Evolutionary conservation across 495 filamentous ascomycete species (phyloP).

Genomic region (Penicillium alfredii): DNA sequence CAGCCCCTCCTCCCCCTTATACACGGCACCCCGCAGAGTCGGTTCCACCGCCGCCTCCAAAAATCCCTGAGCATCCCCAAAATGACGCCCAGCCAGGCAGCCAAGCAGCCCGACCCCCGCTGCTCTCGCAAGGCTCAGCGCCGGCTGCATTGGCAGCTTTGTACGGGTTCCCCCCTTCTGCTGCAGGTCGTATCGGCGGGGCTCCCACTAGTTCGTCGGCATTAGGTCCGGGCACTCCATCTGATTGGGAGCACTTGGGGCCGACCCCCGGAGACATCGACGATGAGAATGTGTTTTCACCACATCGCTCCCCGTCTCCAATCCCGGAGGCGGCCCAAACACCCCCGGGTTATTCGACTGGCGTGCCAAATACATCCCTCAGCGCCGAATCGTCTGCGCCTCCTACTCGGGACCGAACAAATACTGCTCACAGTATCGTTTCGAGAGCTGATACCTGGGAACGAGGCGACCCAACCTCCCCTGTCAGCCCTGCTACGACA

Average conservation of each 20-base stretch:
- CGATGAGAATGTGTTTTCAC: slow-evolving; percentile 25
- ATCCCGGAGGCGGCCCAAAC: slow-evolving; percentile 8
- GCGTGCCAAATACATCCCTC: slow-evolving; percentile 2
- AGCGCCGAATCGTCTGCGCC: background rate
- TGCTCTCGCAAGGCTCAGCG: slow-evolving; percentile 15
- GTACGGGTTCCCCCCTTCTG: slow-evolving; percentile 10
- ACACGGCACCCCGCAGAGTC: slow-evolving; percentile 18
- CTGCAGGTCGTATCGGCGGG: slow-evolving; percentile 12
- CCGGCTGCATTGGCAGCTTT: slow-evolving; percentile 16
- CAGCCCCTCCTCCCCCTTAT: slow-evolving; percentile 19
- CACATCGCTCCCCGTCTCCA: slow-evolving; percentile 13
- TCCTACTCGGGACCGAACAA: slow-evolving; percentile 7
- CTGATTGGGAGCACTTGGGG: slow-evolving; percentile 56
- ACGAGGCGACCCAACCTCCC: slow-evolving; percentile 13
- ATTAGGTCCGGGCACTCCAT: slow-evolving; percentile 48
- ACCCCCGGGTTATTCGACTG: slow-evolving; percentile 10
- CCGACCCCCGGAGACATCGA: slow-evolving; percentile 30
- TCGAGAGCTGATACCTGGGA: slow-evolving; percentile 1
- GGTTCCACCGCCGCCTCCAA: slow-evolving; percentile 39
- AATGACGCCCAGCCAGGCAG: slow-evolving; percentile 17
- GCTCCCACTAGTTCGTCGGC: slow-evolving; percentile 33
- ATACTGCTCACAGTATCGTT: background rate
- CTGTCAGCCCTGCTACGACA: slow-evolving; percentile 20
- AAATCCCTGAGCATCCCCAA: slow-evolving; percentile 34
- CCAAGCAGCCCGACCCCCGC: slow-evolving; percentile 10